Evolutionary conservation across 2,329 filamentous ascomycete genomes (phyloP).

Genomic region (Gaeumannomyces sp.): DNA sequence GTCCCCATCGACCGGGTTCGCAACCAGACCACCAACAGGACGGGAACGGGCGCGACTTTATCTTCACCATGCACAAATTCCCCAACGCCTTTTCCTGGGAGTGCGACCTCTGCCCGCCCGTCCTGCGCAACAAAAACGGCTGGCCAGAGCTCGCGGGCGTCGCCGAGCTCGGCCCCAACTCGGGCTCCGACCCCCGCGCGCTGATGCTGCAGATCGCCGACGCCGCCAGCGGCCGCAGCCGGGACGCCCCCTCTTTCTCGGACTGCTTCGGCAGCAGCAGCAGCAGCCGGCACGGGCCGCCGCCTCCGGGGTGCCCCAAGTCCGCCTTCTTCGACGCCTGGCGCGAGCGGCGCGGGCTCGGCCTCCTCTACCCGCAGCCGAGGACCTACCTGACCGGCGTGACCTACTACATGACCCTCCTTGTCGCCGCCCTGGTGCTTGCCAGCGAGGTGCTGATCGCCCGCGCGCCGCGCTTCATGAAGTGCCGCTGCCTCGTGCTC

Average conservation of each 20-base stretch:
- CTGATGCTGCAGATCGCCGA: constrained; percentile 7
- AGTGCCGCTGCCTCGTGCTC: constrained; percentile 5
- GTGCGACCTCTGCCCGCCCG: constrained; percentile 1
- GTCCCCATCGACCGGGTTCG: background rate
- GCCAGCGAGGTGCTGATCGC: constrained; percentile 7
- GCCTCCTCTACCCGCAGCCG: too few relatives aligned
- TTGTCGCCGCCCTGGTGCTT: background rate
- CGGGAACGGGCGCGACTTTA: background rate
- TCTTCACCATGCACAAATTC: constrained; percentile 7
- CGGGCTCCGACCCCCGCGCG: background rate
- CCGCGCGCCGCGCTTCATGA: constrained; percentile 1
- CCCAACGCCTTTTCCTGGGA: constrained; percentile 10
- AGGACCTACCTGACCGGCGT: background rate
- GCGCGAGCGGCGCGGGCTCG: background rate
- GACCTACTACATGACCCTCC: background rate
- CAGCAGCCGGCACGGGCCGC: background rate
- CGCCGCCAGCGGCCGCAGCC: background rate
- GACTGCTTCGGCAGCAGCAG: constrained; percentile 2
- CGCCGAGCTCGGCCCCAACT: constrained; percentile 6
- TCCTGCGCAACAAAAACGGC: background rate
- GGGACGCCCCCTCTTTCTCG: background rate
- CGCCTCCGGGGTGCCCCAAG: background rate
- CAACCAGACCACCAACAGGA: background rate
- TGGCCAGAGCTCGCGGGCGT: constrained; percentile 5
- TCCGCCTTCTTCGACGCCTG: constrained; percentile 7